Evolutionary conservation across 257 asterid species (phyloP).

Genomic region (Primulina eburnea): DNA sequence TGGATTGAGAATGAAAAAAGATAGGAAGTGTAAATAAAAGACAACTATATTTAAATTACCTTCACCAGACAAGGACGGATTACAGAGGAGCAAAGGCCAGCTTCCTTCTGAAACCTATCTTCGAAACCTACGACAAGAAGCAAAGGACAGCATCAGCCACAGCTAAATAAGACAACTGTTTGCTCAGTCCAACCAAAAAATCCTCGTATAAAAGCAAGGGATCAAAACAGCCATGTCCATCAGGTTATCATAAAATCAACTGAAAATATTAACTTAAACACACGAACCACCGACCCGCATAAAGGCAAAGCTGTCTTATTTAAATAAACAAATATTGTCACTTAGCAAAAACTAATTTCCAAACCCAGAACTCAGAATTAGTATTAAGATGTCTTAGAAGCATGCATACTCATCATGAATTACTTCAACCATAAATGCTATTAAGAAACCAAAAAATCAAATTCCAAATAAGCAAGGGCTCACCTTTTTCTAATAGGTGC

Average conservation of each 20-base stretch:
- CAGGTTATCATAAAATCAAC: background rate
- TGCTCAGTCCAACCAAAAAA: constrained; percentile 8
- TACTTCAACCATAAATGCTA: no score
- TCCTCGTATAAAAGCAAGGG: constrained; percentile 1
- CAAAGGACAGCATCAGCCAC: constrained; percentile 21
- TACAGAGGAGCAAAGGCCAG: constrained; percentile 81
- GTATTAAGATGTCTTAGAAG: no score
- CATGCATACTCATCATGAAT: no score
- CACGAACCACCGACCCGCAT: no score
- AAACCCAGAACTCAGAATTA: background rate
- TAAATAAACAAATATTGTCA: no score
- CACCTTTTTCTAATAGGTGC: background rate
- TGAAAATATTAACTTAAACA: background rate
- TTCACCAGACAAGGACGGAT: constrained; percentile 85
- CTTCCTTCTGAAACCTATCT: constrained; percentile 94
- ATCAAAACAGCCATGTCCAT: constrained; percentile 1
- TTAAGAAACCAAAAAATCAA: no score
- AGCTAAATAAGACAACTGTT: constrained; percentile 5
- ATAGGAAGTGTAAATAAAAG: background rate
- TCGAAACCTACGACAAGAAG: constrained; percentile 66
- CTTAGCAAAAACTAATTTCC: no score
- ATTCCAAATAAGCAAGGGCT: no score
- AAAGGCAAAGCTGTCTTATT: no score
- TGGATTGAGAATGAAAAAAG: constrained; percentile 7
- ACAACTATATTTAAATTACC: constrained; percentile 38